Conservation (phyloP, 2,329 filamentous ascomycete species). For the Thielaviopsis euricoi region DNA sequence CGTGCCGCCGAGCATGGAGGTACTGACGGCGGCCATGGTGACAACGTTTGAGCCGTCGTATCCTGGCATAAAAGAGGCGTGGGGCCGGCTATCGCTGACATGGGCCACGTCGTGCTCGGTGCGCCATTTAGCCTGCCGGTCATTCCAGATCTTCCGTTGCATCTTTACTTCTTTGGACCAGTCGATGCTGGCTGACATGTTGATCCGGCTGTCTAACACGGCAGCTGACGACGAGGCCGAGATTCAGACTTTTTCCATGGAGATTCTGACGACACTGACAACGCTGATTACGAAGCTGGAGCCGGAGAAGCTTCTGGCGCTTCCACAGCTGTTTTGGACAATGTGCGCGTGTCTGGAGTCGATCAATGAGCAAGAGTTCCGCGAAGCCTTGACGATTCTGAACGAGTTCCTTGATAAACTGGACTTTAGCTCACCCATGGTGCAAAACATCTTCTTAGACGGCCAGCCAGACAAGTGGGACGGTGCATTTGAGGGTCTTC, state of each 20-base stretch:
- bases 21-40: conserved; percentile 66
- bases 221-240: conserved; percentile 89
- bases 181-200: conserved; percentile 91
- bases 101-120: conserved; percentile 98
- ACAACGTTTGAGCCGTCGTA: conserved; percentile 73
- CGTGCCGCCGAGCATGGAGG: conserved; percentile 76
- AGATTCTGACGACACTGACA: conserved; percentile 86
- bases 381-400: conserved; percentile 82
- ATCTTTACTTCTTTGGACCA: conserved; percentile 83
- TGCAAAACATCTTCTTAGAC: conserved; percentile 51
- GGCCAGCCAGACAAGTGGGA: conserved; percentile 79
- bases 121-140: conserved; percentile 83
- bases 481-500: conserved; percentile 70
- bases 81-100: conserved; percentile 75
- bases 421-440: conserved; percentile 56
- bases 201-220: conserved; percentile 85
- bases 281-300: conserved; percentile 78
- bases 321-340: conserved; percentile 95
- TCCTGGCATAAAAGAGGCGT: conserved; percentile 75
- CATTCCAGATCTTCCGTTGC: conserved; percentile 93
- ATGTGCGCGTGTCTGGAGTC: conserved; percentile 92
- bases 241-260: conserved; percentile 94
- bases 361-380: conserved; percentile 88
- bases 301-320: conserved; percentile 63
- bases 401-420: conserved; percentile 73